Base-by-base conservation (phyloP, 1,284 basidiomycete species). In the Tremellales sp. region DNA sequence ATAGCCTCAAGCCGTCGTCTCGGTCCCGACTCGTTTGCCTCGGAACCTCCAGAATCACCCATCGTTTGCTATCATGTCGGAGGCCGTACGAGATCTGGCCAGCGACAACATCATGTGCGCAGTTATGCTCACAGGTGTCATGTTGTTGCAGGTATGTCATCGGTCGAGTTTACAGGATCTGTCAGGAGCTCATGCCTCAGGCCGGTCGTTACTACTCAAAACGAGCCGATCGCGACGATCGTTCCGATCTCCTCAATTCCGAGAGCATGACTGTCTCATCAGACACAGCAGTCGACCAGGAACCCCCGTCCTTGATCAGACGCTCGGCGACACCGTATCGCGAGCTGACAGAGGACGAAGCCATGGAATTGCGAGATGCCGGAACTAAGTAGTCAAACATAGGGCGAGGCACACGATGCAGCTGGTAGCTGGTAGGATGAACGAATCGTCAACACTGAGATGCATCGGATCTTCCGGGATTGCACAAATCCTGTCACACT, bases 101-200 rank as follows among this genome's bases (percentile, higher is more conserved):
- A 68, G 63, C 46, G 64, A 68, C 52, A 72, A 72, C 47, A 61
- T 71, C 52, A 72, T 70, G 52, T 68, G 68, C 4, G 61, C 68
- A 2, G 68, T 72, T 45, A 72, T 72, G 70, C 58, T 72, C 19
- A 72, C 70, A 0, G 70, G 70, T 29, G 62, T 72, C 50, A 67
- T 72, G 64, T 48, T 65, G n/a, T 61, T 72, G 12, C 70, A 72
- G 55, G 69, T 66, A 42, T 37, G 66, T 52, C 15, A 17, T n/a
- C 19, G 25, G n/a, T 8, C n/a, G 17, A 23, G 22, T 17, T 33
- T 29, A 22, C n/a, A n/a, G n/a, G n/a, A n/a, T n/a, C n/a, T n/a
- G n/a, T n/a, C n/a, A n/a, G n/a, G n/a, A n/a, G n/a, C n/a, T n/a
- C n/a, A n/a, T n/a, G n/a, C n/a, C n/a, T n/a, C 51, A 72, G 68